Evolutionary conservation across 192 early-diverging fungal genomes (phyloP).

Genomic region (Fimicolochytrium jonesii): DNA sequence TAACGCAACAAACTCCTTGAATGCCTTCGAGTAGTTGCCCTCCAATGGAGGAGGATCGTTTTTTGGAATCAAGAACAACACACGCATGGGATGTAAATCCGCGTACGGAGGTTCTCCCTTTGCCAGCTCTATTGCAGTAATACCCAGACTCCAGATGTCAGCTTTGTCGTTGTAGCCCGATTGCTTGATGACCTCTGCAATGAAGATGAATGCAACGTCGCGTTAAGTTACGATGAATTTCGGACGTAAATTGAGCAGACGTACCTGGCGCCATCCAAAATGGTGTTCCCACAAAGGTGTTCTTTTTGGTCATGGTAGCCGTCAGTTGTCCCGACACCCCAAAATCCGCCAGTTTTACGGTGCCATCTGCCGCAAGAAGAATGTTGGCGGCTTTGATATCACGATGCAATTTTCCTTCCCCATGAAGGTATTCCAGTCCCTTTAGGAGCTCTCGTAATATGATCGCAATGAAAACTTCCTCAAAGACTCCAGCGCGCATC

Average conservation of each 20-base stretch:
- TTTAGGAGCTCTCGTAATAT: slow-evolving; percentile 83
- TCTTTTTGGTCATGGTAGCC: slow-evolving; percentile 86
- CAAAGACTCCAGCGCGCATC: slow-evolving; percentile 82
- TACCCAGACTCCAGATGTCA: slow-evolving; percentile 97
- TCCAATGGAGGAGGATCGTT: slow-evolving; percentile 80
- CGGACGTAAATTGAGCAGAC: not conserved
- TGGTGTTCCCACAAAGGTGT: slow-evolving; percentile 97
- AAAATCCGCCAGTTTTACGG: slow-evolving; percentile 96
- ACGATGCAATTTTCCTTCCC: slow-evolving; percentile 71
- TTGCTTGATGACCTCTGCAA: slow-evolving; percentile 82
- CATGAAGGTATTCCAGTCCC: slow-evolving; percentile 91
- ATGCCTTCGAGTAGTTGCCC: slow-evolving; percentile 68
- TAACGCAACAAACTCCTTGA: slow-evolving; percentile 83
- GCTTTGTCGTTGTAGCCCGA: slow-evolving; percentile 92
- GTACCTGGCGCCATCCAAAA: slow-evolving; percentile 47
- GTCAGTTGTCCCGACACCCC: slow-evolving; percentile 96
- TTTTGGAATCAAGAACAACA: slow-evolving; percentile 86
- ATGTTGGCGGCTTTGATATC: slow-evolving; percentile 98
- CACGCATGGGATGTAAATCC: slow-evolving; percentile 41
- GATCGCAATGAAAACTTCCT: slow-evolving; percentile 88
- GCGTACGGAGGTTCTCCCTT: slow-evolving; percentile 60
- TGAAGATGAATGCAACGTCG: not conserved
- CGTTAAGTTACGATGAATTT: not conserved
- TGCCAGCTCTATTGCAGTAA: slow-evolving; percentile 95
- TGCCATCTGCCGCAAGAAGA: slow-evolving; percentile 65